A percentile compares a stretch with the other conserved stretches of the same genome.
Evolutionary conservation across 2,329 filamentous ascomycete species (phyloP).

Genomic region (Lachnellula subtilissima): DNA sequence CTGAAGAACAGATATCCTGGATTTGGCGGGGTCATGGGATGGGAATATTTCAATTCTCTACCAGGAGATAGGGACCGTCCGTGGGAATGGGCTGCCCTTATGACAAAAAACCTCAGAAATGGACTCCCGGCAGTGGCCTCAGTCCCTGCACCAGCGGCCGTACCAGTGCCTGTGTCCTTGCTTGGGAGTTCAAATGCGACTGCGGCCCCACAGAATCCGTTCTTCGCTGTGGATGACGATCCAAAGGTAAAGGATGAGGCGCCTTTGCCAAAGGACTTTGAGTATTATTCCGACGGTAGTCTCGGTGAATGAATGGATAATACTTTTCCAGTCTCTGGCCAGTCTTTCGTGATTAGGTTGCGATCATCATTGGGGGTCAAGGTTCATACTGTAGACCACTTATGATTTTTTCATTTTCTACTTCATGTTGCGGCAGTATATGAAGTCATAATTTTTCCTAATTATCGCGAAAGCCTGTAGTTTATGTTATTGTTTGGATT

Average conservation of each 20-base stretch:
- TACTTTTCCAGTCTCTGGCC: background rate
- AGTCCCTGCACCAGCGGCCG: background rate
- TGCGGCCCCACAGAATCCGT: slow-evolving; percentile 5
- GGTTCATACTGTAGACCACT: too few relatives aligned
- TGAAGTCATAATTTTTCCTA: too few relatives aligned
- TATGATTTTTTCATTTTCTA: too few relatives aligned
- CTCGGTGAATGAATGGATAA: slow-evolving; percentile 12
- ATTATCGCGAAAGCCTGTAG: too few relatives aligned
- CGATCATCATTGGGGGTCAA: too few relatives aligned
- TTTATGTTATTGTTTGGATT: too few relatives aligned
- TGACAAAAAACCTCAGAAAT: slow-evolving; percentile 37
- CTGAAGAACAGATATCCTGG: slow-evolving; percentile 56
- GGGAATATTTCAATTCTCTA: slow-evolving; percentile 87
- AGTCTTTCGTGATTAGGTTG: too few relatives aligned
- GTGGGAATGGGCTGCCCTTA: slow-evolving; percentile 72
- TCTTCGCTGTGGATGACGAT: slow-evolving; percentile 18
- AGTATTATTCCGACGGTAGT: slow-evolving; percentile 26
- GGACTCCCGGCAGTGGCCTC: background rate
- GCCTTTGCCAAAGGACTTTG: slow-evolving; percentile 23
- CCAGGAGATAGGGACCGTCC: slow-evolving; percentile 59
- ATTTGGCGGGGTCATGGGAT: slow-evolving; percentile 89
- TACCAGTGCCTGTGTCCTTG: background rate
- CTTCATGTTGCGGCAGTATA: too few relatives aligned
- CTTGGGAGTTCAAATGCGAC: background rate
- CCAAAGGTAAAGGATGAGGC: slow-evolving; percentile 17